Base-by-base conservation (phyloP, 305 asterid genomes). In the Ajuga reptans region DNA sequence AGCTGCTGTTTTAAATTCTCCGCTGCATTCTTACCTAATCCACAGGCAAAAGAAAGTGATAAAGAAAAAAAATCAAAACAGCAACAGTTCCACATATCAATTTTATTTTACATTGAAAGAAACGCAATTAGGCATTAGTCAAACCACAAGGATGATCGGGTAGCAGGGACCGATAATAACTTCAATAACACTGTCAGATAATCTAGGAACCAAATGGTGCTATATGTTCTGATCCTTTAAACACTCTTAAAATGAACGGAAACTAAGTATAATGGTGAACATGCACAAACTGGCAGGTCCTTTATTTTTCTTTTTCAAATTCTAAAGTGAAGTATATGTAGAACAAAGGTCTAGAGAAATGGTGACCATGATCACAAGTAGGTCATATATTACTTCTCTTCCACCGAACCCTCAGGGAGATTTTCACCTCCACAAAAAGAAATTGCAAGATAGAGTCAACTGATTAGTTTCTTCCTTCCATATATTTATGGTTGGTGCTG, bases 21-120 rank as follows among this genome's bases (percentile, higher is more conserved):
- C 36, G 61, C 67, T 55, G 74, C 77, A 37, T 49, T 72, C 74
- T 84, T 86, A 81, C 92, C 99, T 92, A 73, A 78, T 58, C 64
- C 69, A 55, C 64, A 71, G 71, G 74, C 56, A 73, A 64, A 15
- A 27, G 58, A 57, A 41, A 57, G 31, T 58, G 24, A 66, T 10
- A 59, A 54, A 29, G 34, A 10, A 16, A 21, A 31, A 10, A 16
- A 21, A 31, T 41, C 66, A 43, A 69, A 57, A 59, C 37, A 60
- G 70, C 59, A 69, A 31, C 10, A 54, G 12, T 33, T 49, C 65
- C 11, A 27, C 33, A 21, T 47, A 69, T 47, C 42, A 56, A 34
- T 52, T 59, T 45, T 55, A 72, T 55, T 15, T 45, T 51, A 53
- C 58, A 78, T 65, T n/a, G 33, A 53, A 27, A 62, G 31, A 51